A percentile compares a stretch with the other conserved stretches of the same genome.
Conservation (phyloP, 805 yeast species). For the Candida coquimbonensis region DNA sequence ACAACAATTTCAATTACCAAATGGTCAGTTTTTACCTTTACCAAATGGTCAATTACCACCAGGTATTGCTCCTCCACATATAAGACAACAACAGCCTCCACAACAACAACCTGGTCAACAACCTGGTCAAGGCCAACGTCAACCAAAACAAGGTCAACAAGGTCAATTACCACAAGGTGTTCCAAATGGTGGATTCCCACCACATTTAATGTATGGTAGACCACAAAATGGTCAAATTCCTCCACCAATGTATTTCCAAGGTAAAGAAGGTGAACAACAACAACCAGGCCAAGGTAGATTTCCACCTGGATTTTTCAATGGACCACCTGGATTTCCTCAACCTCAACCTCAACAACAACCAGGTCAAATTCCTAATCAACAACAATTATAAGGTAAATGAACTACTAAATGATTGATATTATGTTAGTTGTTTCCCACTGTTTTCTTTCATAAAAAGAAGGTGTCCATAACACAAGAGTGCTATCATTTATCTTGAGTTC, state of each 20-base stretch:
- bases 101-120: constrained; percentile 1
- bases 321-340: constrained; percentile 15
- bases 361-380: neutral
- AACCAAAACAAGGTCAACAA: constrained; percentile 5
- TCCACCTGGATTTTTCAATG: constrained; percentile 20
- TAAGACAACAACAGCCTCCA: constrained; percentile 10
- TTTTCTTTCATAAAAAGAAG: too few species aligned
- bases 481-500: neutral
- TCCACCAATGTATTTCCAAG: constrained; percentile 7
- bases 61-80: constrained; percentile 13
- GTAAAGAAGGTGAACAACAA: constrained; percentile 8
- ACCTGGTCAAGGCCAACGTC: neutral
- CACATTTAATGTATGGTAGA: constrained; percentile 4
- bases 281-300: constrained; percentile 10
- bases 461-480: neutral
- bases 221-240: constrained; percentile 8
- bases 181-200: constrained; percentile 9
- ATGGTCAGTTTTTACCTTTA: constrained; percentile 17
- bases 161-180: constrained; percentile 7
- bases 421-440: too few species aligned
- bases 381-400: neutral
- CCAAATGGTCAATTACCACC: constrained; percentile 10
- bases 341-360: constrained; percentile 4
- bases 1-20: constrained; percentile 5
- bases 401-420: neutral